Base-by-base conservation (phyloP, 495 filamentous ascomycete genomes). In the Penicillium canariense region DNA sequence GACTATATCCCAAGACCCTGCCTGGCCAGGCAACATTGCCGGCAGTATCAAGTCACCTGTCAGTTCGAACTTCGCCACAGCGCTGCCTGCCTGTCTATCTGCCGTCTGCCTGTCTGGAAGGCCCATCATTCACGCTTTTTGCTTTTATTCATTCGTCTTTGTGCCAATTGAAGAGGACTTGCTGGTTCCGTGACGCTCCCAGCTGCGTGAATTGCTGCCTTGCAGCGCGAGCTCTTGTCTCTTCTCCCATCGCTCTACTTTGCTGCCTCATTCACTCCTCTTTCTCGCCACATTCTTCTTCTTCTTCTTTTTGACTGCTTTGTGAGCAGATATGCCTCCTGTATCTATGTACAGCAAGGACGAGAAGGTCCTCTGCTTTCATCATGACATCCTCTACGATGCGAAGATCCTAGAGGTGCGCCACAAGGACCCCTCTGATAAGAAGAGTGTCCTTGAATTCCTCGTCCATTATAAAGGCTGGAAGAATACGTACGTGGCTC, bases 381-480 rank as follows among this genome's bases (percentile, higher is more conserved):
- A 98, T 68, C 88, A 90, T 70, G 91, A 96, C 54, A 84, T 97
- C 65, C 82, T 98, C 15, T 98, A 98, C 67, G 94, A 98, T 72
- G 93, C 94, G 53, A 97, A 97, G 73, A 86, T 98, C 36, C 77
- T 96, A 31, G 93, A 97, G 38, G 69, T 81, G 28, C 80, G 79
- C 50, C 80, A 84, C 48, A 79, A 81, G 40, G 77, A 88, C 36
- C 74, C 78, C 10, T 82, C 81, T 20, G 86, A 89, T 70, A 85
- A 85, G 70, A 88, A 87, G 62, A 89, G 86, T 42, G 80, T 84
- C 36, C 87, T 81, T 54, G 84, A 88, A 66, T 98, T 94, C 68
- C 88, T 88, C 57, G 90, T 98, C 43, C 94, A 98, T 71, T 98
- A 98, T 75, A 97, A 97, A 69, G 94, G 94, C 55, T 97, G 94